These are phyloP conservation scores for Diaporthe citrichinensis DNA, from an alignment of 2,329 filamentous ascomycete genomes.

Conservation along the genomic window DNA sequence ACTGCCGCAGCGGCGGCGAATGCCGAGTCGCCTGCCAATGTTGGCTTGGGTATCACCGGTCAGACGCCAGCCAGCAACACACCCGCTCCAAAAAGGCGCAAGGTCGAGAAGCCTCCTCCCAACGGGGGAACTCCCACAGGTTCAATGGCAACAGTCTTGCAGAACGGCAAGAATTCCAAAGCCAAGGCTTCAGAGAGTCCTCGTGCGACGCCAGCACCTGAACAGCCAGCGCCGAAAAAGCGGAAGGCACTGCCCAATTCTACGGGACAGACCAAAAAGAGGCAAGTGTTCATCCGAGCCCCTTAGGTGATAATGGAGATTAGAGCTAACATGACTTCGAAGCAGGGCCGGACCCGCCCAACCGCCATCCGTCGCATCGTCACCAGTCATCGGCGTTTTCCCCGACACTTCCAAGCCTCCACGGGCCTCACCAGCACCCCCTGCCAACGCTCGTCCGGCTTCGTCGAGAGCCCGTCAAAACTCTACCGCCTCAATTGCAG, in stretches of 20 bases:
- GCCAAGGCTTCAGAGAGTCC: constrained; percentile 74
- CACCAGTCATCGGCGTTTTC: constrained; percentile 79
- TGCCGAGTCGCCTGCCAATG: constrained; percentile 47
- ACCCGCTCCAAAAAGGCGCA: constrained; percentile 80
- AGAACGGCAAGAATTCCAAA: constrained; percentile 65
- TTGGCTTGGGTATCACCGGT: constrained; percentile 78
- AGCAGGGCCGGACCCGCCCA: constrained; percentile 47
- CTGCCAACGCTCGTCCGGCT: constrained; percentile 70
- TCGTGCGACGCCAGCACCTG: constrained; percentile 76
- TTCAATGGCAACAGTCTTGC: constrained; percentile 72
- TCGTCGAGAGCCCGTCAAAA: constrained; percentile 83
- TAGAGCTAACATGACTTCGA: constrained; percentile 48
- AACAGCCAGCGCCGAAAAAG: constrained; percentile 75
- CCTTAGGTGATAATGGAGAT: constrained; percentile 46
- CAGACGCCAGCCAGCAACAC: constrained; percentile 63
- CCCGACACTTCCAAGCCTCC: constrained; percentile 69
- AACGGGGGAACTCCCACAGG: constrained; percentile 70
- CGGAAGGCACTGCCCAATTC: constrained; percentile 75
- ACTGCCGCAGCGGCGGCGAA: constrained; percentile 56
- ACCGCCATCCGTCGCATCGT: constrained; percentile 81
- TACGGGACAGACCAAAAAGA: constrained; percentile 84
- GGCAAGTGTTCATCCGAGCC: constrained; percentile 62
- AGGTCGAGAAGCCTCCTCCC: constrained; percentile 79
- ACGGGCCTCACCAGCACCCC: constrained; percentile 73
- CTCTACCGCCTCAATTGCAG: constrained; percentile 73